Base-by-base conservation (phyloP, 352 stramenopile genomes). In the Phytophthora syringae region DNA sequence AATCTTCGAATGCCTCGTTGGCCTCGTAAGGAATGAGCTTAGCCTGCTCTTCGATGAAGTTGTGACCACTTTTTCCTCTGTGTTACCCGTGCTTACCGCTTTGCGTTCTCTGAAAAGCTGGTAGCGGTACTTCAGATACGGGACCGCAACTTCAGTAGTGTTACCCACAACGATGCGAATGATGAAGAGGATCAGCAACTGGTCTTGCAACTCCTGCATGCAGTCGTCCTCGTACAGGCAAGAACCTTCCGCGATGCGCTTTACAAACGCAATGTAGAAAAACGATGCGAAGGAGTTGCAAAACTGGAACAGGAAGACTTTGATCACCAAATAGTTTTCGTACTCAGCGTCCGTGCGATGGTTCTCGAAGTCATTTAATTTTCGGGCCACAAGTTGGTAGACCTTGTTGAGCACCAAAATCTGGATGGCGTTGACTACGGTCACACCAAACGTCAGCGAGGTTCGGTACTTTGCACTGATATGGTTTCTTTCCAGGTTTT, bases 301-400 rank as follows among this genome's bases (percentile, higher is more conserved):
- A 64, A 99, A 99, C 68, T 98, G 89, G 72, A 99, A 99, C 32
- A 98, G 76, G 59, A 99, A 99, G 10, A 98, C 96, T 79, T 99
- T 99, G 75, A 97, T 94, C 54, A 99, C 98, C 56, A 99, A 79
- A 53, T 93, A 74, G 63, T 97, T 97, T 51, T 95, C 80, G 69
- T 95, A 97, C 64, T 93, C 82, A 12, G 78, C 80, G 22, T 96
- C 86, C 1, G 92, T 98, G 34, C 90, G 89, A 68, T 98, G 91
- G 64, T 97, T 97, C 77, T 98, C 93, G 27, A 88, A 94, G 50
- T 98, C 83, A 72, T 98, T 99, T 30, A 99, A 74, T 44, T 87
- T 87, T 22, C 92, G 80, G 6, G 97, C 97, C 21, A 99, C 74
- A 47, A 60, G 76, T 51, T 89, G 94, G 49, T 99, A 98, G 6